Evolutionary conservation across 768 basidiomycete species (phyloP), one percentile per base, ranked within the genome.

Genomic region (Sarcomyxa edulis): DNA sequence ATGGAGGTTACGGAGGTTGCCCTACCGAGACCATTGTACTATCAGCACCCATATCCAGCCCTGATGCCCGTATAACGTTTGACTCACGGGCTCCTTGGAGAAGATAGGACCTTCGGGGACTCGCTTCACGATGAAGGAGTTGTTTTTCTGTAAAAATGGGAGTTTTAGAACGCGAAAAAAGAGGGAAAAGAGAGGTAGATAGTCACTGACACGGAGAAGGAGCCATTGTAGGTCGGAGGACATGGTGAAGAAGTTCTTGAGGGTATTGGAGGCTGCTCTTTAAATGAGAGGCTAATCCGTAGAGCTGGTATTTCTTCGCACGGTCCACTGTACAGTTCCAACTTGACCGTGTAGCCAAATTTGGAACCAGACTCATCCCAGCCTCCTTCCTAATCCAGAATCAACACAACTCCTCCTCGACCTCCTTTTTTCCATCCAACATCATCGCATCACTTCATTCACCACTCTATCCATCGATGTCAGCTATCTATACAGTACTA

Each of bases 151-250:
- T 9, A 44, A 44, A 40, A 40, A 34, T n/a, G 9, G 3, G 31
- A 35, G 25, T 37, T 47, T 26, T 28, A 43, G 20, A 43, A 29
- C 6, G n/a, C n/a, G n/a, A n/a, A 39, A 19, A n/a, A 35, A 44
- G 25, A 40, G 43, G n/a, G 5, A 27, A 18, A 16, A 19, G 10
- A 5, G 28, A 6, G 10, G 6, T 24, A 16, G 5, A 42, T 29
- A 7, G 7, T 37, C 31, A 78, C 84, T 57, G 56, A 89, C 87
- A 58, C 87, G 87, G 61, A 89, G 65, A 46, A 95, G 83, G 60
- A 92, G 82, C 92, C 92, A 95, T 70, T 93, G 77, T 64, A 95
- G 87, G 62, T 94, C 90, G 71, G 68, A 58, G 55, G 88, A 89
- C 88, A 91, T 91, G 59, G 65, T 78, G 68, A 56, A 35, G 37